Evolutionary conservation across 139 green algal species (phyloP).

Genomic region (Zygnema cylindricum): DNA sequence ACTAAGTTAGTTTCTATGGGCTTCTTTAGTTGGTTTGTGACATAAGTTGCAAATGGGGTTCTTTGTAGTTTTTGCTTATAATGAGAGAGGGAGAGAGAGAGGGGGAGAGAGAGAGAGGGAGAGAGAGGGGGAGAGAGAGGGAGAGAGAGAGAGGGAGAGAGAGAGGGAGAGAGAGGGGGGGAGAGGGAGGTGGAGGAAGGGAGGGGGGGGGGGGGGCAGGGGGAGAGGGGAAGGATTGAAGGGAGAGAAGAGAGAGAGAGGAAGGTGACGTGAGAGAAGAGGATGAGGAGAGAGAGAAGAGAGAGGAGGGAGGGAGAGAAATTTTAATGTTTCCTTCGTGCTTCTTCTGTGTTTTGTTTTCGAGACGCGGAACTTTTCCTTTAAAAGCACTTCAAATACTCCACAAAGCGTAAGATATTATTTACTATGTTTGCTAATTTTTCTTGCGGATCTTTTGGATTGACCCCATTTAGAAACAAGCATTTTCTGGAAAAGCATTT

Average conservation of each 20-base stretch:
- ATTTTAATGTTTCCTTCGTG: background rate
- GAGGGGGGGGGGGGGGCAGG: background rate
- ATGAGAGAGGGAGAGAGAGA: background rate
- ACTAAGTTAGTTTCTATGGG: too few relatives aligned
- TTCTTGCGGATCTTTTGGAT: too few relatives aligned
- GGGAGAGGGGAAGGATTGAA: background rate
- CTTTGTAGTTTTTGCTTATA: too few relatives aligned
- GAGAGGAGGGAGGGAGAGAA: background rate
- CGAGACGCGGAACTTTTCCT: too few relatives aligned
- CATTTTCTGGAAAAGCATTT: too few relatives aligned
- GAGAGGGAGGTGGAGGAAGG: background rate
- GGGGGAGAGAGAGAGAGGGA: background rate
- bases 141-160: slow-evolving; percentile 16
- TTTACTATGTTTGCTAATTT: too few relatives aligned
- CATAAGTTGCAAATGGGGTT: too few relatives aligned
- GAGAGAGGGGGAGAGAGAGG: slow-evolving; percentile 4
- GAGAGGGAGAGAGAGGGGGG: slow-evolving; percentile 9
- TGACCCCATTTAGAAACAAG: too few relatives aligned
- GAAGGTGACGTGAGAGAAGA: background rate
- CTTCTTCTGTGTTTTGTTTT: too few relatives aligned
- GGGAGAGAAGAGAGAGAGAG: slow-evolving; percentile 8
- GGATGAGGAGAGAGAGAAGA: background rate
- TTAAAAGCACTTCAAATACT: too few relatives aligned
- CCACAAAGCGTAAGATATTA: too few relatives aligned
- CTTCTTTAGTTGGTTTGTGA: too few relatives aligned